A percentile compares a stretch with the other conserved stretches of the same genome.
Evolutionary conservation across 1,139 yeast genomes (phyloP).

Genomic region (Magnusiomyces paraingens): DNA sequence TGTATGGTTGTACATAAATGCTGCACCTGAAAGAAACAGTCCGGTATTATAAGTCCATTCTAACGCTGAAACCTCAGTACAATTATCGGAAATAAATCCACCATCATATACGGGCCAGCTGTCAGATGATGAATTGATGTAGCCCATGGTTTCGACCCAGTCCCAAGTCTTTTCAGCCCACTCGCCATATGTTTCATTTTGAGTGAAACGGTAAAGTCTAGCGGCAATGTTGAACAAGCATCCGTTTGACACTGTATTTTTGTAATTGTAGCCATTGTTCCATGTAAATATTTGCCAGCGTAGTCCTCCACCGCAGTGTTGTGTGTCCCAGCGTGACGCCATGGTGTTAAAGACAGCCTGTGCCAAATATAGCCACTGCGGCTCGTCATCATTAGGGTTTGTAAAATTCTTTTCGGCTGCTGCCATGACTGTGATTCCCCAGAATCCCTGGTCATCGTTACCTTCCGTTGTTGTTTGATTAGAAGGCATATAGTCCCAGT

Average conservation of each 20-base stretch:
- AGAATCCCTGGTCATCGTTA: slow-evolving; percentile 87
- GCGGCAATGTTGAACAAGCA: slow-evolving; percentile 86
- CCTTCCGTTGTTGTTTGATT: slow-evolving; percentile 77
- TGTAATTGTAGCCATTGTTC: slow-evolving; percentile 91
- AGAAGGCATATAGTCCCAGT: slow-evolving; percentile 64
- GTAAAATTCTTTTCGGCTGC: slow-evolving; percentile 79
- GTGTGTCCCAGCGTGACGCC: slow-evolving; percentile 80
- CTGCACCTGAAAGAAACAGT: slow-evolving; percentile 69
- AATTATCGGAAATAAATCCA: slow-evolving; percentile 55
- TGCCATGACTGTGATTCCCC: slow-evolving; percentile 80
- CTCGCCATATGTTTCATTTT: slow-evolving; percentile 61
- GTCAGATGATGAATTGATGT: slow-evolving; percentile 42
- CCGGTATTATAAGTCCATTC: slow-evolving; percentile 93
- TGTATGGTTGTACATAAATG: slow-evolving; percentile 73
- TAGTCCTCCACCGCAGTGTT: slow-evolving; percentile 75
- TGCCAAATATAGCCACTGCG: slow-evolving; percentile 65
- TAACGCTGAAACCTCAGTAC: slow-evolving; percentile 50
- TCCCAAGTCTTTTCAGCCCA: slow-evolving; percentile 78
- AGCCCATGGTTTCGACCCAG: slow-evolving; percentile 65
- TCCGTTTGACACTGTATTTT: slow-evolving; percentile 86
- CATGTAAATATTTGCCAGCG: slow-evolving; percentile 96
- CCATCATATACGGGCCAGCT: slow-evolving; percentile 63
- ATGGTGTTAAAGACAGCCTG: slow-evolving; percentile 85
- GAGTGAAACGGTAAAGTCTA: slow-evolving; percentile 74
- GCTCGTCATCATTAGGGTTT: slow-evolving; percentile 47